Conservation (phyloP, 2,329 filamentous ascomycete genomes). For the Amphichorda felina region DNA sequence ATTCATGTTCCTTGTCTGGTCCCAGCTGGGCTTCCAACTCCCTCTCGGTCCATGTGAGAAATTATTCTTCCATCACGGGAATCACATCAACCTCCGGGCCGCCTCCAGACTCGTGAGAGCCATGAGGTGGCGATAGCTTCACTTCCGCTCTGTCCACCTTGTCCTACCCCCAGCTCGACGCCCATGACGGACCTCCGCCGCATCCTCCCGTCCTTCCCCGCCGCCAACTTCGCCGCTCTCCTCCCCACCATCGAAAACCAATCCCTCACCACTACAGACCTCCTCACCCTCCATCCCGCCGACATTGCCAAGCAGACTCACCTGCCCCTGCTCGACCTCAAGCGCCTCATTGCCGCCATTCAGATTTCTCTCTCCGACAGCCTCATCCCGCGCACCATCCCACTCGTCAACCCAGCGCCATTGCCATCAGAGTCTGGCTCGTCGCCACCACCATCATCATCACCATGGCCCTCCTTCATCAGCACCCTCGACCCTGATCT, state of each 20-base stretch:
- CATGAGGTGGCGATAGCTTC: background rate
- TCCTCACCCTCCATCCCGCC: constrained; percentile 70
- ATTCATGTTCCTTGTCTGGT: too few species aligned
- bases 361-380: constrained; percentile 56
- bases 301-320: constrained; percentile 81
- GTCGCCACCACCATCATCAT: background rate
- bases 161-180: too few species aligned
- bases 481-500: constrained; percentile 69
- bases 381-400: constrained; percentile 18
- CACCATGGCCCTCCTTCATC: constrained; percentile 34
- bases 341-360: constrained; percentile 57
- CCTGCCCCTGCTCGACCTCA: constrained; percentile 69
- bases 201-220: constrained; percentile 70
- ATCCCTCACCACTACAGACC: constrained; percentile 66
- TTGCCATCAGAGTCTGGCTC: background rate
- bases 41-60: too few species aligned
- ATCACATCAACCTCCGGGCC: too few species aligned
- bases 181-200: constrained; percentile 76
- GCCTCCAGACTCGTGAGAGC: too few species aligned
- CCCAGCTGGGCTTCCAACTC: too few species aligned
- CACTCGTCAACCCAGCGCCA: background rate
- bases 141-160: background rate
- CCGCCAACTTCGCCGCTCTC: constrained; percentile 59
- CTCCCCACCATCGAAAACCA: constrained; percentile 71
- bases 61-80: too few species aligned